phyloP scores from a whole-genome alignment of 2,329 filamentous ascomycete species.

The Incumbomyces delicatus region DNA sequence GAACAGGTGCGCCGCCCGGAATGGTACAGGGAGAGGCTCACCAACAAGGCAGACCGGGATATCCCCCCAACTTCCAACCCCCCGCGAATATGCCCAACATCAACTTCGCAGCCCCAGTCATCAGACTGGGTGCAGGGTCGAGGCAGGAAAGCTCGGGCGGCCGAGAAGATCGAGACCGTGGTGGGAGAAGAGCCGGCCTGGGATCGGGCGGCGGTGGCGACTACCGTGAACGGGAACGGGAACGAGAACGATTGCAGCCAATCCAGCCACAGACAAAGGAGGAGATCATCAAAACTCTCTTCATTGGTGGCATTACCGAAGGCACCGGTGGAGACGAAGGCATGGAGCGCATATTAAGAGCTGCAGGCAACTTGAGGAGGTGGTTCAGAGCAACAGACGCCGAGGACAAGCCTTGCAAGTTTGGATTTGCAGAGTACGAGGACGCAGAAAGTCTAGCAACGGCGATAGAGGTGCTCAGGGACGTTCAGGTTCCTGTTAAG shows the following conservation, averaged over 20 bases:
- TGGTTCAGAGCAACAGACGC: constrained; percentile 74
- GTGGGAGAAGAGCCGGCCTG: constrained; percentile 45
- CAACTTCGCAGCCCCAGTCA: constrained; percentile 95
- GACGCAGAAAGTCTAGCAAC: constrained; percentile 78
- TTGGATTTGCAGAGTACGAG: constrained; percentile 93
- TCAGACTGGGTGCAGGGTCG: constrained; percentile 73
- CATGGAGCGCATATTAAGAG: constrained; percentile 65
- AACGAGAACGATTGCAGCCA: constrained; percentile 60
- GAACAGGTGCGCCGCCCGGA: constrained; percentile 67
- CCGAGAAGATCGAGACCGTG: constrained; percentile 39
- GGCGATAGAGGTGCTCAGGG: constrained; percentile 73
- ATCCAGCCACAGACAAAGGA: constrained; percentile 76
- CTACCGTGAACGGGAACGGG: constrained; percentile 43
- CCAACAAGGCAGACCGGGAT: constrained; percentile 69
- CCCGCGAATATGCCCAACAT: constrained; percentile 92
- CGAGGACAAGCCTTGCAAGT: constrained; percentile 73
- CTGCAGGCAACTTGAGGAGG: constrained; percentile 68
- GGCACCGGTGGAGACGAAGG: constrained; percentile 66
- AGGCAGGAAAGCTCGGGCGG: constrained; percentile 44
- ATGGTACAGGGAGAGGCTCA: constrained; percentile 64
- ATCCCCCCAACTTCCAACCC: constrained; percentile 76
- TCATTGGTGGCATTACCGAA: constrained; percentile 75
- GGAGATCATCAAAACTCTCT: constrained; percentile 84
- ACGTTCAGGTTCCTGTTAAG: constrained; percentile 71
- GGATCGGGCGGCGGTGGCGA: constrained; percentile 40